These are phyloP conservation scores for Wickerhamomyces strasburgensis DNA, from an alignment of 805 yeast species.

Conservation along the genomic window DNA sequence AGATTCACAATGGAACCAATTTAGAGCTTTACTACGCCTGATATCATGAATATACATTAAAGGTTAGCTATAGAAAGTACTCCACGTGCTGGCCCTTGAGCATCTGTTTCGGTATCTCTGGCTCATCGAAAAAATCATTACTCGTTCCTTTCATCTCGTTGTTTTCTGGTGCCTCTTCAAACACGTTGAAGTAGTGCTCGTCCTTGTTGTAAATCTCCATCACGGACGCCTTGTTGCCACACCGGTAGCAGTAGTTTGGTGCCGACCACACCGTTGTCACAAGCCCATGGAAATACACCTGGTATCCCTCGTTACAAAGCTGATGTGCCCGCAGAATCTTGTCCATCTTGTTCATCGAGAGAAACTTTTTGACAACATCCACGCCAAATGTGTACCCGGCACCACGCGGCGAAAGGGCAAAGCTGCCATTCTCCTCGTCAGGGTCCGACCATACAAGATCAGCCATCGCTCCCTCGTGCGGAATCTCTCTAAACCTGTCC, in stretches of 20 bases:
- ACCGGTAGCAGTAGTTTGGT: conserved; percentile 94
- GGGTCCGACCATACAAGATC: conserved; percentile 99
- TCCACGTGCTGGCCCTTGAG: conserved; percentile 40
- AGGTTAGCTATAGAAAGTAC: conserved; percentile 39
- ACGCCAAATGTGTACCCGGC: conserved; percentile 97
- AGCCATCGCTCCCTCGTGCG: conserved; percentile 99
- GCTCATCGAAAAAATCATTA: conserved; percentile 17
- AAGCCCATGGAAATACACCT: conserved; percentile 82
- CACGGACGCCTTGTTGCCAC: conserved; percentile 98
- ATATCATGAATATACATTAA: neutral
- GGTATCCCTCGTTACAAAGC: conserved; percentile 93
- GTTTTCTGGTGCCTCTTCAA: conserved; percentile 96
- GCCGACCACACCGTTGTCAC: conserved; percentile 98
- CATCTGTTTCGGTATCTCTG: neutral
- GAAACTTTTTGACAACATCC: conserved; percentile 83
- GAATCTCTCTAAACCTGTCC: conserved; percentile 90
- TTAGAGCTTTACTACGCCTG: conserved; percentile 75
- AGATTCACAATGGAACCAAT: conserved; percentile 83
- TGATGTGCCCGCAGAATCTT: conserved; percentile 94
- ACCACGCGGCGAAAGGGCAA: conserved; percentile 89
- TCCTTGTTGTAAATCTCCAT: conserved; percentile 74
- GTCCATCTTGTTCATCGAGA: conserved; percentile 68
- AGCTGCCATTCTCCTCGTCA: conserved; percentile 71
- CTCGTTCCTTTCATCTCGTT: conserved; percentile 38
- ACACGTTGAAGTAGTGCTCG: conserved; percentile 76